Evolutionary conservation across 305 asterid species (phyloP), one percentile per base, ranked within the genome.

Genomic region (Caryopteris hybrid): DNA sequence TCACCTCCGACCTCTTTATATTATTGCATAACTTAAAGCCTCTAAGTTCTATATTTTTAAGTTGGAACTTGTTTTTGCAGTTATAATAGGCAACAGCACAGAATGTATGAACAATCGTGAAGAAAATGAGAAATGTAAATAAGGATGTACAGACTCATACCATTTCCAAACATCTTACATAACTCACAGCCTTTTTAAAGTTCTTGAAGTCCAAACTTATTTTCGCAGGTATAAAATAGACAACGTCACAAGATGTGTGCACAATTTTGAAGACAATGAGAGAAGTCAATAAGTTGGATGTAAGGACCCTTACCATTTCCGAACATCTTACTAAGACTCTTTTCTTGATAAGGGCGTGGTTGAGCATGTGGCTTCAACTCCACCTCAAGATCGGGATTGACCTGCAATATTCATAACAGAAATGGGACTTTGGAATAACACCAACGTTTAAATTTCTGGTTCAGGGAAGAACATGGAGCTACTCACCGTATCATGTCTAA

Each of bases 291-390:
- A 48, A 55, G 51, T 36, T 21, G 41, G 46, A 60, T 16, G 43
- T 34, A 36, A 68, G 45, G 58, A 55, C 22, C 76, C 78, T 82
- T 66, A 87, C 97, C 97, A 68, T 94, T 94, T 79, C 98, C 98
- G 82, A 94, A 94, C 98, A 94, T 94, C 85, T 94, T 94, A 76
- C 99, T 91, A n/a, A 94, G 88, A 89, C 98, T 91, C 85, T 94
- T 94, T 75, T 91, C 99, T 83, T 93, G 99, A 83, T 91, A 93
- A 48, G 99, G 99, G 5, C 99, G 95, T 43, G 96, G 98, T 69
- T 86, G 95, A 3, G 99, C 99, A 68, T 89, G 93, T 52, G 99
- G 99, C 80, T 88, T 89, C 87, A 94, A 67, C 83, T 94, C 99
- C 80, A 94, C 86, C 73, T 87, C 99, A 72, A 94, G 96, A 80